Conservation (phyloP, 2,329 filamentous ascomycete species). For the Diplodia mutila region DNA sequence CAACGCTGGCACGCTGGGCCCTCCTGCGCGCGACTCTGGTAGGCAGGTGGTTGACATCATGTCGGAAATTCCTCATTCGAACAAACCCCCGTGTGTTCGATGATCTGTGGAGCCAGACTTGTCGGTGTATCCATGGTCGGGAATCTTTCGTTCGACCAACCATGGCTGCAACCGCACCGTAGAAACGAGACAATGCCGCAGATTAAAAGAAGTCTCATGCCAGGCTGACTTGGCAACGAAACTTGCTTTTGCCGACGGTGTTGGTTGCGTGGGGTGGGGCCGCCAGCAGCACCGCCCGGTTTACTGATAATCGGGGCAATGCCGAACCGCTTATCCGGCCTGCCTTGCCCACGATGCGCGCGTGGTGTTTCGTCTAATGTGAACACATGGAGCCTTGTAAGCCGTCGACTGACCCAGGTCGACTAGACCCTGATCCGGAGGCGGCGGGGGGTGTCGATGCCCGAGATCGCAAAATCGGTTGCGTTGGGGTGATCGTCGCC, state of each 20-base stretch:
- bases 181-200: background rate
- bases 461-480: too few species aligned
- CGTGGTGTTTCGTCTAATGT: background rate
- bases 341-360: background rate
- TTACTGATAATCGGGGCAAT: too few species aligned
- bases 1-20: too few species aligned
- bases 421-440: too few species aligned
- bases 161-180: background rate
- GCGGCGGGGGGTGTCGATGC: too few species aligned
- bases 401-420: too few species aligned
- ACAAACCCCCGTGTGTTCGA: too few species aligned
- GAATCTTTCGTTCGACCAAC: too few species aligned
- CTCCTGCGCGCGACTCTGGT: too few species aligned
- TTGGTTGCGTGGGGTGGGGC: background rate
- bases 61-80: background rate
- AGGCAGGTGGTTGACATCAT: background rate
- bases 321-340: background rate
- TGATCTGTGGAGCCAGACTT: background rate
- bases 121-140: background rate
- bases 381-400: background rate
- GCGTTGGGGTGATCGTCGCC: too few species aligned
- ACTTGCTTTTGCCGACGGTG: background rate
- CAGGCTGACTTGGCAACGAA: background rate
- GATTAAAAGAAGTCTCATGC: background rate
- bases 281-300: background rate